These are phyloP conservation scores for Nicotiana rustica DNA, from an alignment of 305 asterid species.

Conservation along the genomic window DNA sequence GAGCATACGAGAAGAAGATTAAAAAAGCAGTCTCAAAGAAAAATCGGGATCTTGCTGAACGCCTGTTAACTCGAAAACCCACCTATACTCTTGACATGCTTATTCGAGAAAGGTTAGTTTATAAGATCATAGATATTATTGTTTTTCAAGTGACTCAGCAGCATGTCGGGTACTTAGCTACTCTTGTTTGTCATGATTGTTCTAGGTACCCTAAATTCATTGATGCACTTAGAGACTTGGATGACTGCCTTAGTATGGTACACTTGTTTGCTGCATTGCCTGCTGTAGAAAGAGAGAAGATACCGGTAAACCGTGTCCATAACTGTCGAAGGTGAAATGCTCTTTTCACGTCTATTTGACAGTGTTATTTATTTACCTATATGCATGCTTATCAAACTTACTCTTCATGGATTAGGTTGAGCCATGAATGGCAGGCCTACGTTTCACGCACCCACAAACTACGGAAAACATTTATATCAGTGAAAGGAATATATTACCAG, in stretches of 20 bases:
- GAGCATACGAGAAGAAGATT: constrained; percentile 76
- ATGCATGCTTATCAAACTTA: constrained; percentile 31
- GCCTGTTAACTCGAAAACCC: constrained; percentile 82
- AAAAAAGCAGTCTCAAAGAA: constrained; percentile 86
- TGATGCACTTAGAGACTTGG: constrained; percentile 95
- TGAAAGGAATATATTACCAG: constrained; percentile 96
- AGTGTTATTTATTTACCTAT: constrained; percentile 3
- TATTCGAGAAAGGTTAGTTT: constrained; percentile 76
- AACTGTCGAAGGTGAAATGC: constrained; percentile 79
- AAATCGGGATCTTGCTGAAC: constrained; percentile 82
- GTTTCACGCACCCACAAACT: constrained; percentile 87
- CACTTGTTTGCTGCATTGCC: constrained; percentile 99
- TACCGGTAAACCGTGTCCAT: constrained; percentile 80
- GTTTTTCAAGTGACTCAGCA: neutral
- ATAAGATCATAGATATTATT: neutral
- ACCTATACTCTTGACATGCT: constrained; percentile 85
- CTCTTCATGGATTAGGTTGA: constrained; percentile 61
- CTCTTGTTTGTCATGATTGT: neutral
- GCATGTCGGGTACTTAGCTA: constrained; percentile 30
- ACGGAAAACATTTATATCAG: constrained; percentile 90
- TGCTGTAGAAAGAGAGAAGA: constrained; percentile 86
- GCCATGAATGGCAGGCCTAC: constrained; percentile 99
- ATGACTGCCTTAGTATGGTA: constrained; percentile 95
- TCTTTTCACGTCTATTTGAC: constrained; percentile 26
- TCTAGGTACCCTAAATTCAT: constrained; percentile 87